Evolutionary conservation across 768 basidiomycete genomes (phyloP).

Genomic region (Hericium rajendrae): DNA sequence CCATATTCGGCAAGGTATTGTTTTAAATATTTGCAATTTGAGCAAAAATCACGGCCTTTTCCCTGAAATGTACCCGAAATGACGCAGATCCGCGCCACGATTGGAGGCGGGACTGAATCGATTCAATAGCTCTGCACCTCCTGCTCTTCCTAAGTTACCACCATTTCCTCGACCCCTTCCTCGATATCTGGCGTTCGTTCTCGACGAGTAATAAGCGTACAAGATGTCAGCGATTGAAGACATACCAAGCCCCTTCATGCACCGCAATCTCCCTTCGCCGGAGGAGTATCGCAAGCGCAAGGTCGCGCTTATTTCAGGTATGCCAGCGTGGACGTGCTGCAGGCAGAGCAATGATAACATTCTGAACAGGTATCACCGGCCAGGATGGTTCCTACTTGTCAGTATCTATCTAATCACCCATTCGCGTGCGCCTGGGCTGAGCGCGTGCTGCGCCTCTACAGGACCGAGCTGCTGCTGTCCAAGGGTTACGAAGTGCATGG

Average conservation of each 20-base stretch:
- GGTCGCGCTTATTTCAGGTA: conserved; percentile 88
- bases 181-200: too few species aligned
- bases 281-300: conserved; percentile 86
- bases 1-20: too few species aligned
- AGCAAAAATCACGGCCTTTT: too few species aligned
- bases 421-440: not conserved
- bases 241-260: conserved; percentile 20
- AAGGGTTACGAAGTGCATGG: conserved; percentile 93
- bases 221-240: conserved; percentile 33
- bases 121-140: too few species aligned
- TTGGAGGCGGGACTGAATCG: too few species aligned
- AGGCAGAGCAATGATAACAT: conserved; percentile 4
- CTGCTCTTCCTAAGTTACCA: too few species aligned
- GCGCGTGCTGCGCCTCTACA: conserved; percentile 20
- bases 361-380: conserved; percentile 74
- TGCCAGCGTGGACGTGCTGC: not conserved
- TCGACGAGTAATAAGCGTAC: too few species aligned
- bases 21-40: too few species aligned
- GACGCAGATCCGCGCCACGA: too few species aligned
- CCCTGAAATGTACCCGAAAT: too few species aligned
- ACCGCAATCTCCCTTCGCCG: conserved; percentile 52
- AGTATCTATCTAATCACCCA: conserved; percentile 22
- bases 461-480: conserved; percentile 72
- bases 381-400: conserved; percentile 95
- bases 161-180: too few species aligned